Conservation (phyloP, 2,329 filamentous ascomycete species). For the Trichothecium roseum region DNA sequence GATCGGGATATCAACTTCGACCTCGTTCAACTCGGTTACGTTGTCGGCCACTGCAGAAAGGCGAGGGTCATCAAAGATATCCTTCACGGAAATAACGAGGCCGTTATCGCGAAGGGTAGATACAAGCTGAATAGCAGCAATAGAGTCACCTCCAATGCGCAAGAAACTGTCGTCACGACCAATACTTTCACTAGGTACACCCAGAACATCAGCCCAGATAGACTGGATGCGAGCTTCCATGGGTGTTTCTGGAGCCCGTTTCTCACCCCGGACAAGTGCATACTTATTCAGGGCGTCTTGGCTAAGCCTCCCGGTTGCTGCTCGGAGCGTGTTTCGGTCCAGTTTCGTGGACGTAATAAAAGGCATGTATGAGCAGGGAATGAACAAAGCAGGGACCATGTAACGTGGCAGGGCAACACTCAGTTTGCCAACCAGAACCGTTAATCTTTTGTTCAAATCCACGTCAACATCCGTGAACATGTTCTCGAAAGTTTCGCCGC, state of each 20-base stretch:
- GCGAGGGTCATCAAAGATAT: slow-evolving; percentile 5
- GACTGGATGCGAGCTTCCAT: slow-evolving; percentile 27
- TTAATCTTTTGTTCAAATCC: background rate
- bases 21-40: too few species aligned
- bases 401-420: slow-evolving; percentile 5
- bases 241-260: background rate
- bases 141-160: slow-evolving; percentile 48
- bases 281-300: background rate
- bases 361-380: background rate
- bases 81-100: slow-evolving; percentile 2
- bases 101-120: slow-evolving; percentile 1
- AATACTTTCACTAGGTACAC: slow-evolving; percentile 33
- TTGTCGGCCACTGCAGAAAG: background rate
- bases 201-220: slow-evolving; percentile 38
- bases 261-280: background rate
- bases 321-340: background rate
- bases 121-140: slow-evolving; percentile 36
- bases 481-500: background rate
- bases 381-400: background rate
- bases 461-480: background rate
- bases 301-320: background rate
- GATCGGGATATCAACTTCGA: too few species aligned
- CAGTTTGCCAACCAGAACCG: slow-evolving; percentile 7
- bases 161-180: slow-evolving; percentile 48
- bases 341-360: background rate